These are phyloP conservation scores for Clavariopsis aquatica DNA, from an alignment of 495 filamentous ascomycete genomes.

Conservation along the genomic window DNA sequence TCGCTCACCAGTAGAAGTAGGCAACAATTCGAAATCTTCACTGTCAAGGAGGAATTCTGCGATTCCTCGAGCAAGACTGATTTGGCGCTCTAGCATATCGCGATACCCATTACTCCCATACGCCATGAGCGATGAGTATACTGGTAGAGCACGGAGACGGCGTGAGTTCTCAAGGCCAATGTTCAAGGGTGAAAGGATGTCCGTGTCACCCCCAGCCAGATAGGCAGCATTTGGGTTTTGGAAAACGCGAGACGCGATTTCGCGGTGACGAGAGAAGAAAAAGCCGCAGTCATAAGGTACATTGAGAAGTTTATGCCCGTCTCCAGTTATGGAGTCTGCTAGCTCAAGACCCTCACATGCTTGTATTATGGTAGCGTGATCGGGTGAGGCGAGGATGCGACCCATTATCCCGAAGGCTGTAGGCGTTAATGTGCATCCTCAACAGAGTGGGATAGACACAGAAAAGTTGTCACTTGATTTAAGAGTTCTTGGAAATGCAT, in stretches of 20 bases:
- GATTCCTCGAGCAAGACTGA: constrained; percentile 67
- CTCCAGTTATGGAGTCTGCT: constrained; percentile 82
- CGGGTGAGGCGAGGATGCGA: constrained; percentile 54
- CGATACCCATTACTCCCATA: constrained; percentile 72
- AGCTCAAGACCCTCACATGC: constrained; percentile 71
- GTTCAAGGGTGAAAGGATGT: constrained; percentile 80
- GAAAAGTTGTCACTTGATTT: neutral
- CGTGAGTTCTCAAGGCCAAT: constrained; percentile 90
- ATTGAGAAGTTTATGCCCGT: constrained; percentile 91
- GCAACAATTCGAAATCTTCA: constrained; percentile 66
- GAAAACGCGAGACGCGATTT: constrained; percentile 64
- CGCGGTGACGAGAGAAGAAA: constrained; percentile 70
- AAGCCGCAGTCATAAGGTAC: constrained; percentile 94
- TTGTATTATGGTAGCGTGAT: constrained; percentile 59
- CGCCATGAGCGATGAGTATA: constrained; percentile 76
- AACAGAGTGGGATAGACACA: neutral
- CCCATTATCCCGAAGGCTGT: constrained; percentile 85
- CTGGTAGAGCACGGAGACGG: constrained; percentile 84
- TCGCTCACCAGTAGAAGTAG: constrained; percentile 44
- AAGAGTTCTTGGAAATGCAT: neutral
- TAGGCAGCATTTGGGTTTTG: constrained; percentile 86
- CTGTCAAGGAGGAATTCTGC: constrained; percentile 61
- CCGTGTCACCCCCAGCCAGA: constrained; percentile 49
- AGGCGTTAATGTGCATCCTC: neutral
- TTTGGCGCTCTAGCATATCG: constrained; percentile 71